Percentiles rank a stretch among this genome's conserved stretches.
Conservation (phyloP, 352 stramenopile species). For the Pilasporangium apinafurcum region DNA sequence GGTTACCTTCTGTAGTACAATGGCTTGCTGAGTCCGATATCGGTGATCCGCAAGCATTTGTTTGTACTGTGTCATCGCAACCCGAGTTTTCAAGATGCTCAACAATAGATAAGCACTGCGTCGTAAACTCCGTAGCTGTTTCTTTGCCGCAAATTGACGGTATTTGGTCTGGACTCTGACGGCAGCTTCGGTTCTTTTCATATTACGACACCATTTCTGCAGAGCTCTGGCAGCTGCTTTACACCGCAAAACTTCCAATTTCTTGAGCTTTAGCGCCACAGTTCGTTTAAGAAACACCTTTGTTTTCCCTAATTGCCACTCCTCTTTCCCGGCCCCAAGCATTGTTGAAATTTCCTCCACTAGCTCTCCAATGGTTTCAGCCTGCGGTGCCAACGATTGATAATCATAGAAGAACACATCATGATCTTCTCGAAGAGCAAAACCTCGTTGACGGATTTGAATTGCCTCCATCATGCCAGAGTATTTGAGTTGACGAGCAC, state of each 20-base stretch:
- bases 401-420: conserved; percentile 91
- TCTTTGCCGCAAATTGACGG: conserved; percentile 63
- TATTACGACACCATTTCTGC: conserved; percentile 80
- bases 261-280: conserved; percentile 77
- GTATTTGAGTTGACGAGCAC: conserved; percentile 87
- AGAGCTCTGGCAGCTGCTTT: conserved; percentile 76
- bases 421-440: conserved; percentile 84
- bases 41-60: conserved; percentile 41
- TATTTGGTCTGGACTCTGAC: conserved; percentile 71
- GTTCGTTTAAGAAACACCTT: conserved; percentile 85
- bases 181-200: conserved; percentile 45
- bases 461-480: conserved; percentile 91
- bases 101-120: conserved; percentile 58
- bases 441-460: conserved; percentile 85
- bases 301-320: conserved; percentile 86
- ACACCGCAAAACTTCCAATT: conserved; percentile 73
- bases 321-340: conserved; percentile 79
- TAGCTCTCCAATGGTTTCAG: conserved; percentile 80
- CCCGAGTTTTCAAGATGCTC: conserved; percentile 44
- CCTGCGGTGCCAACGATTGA: conserved; percentile 74
- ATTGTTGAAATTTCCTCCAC: conserved; percentile 82
- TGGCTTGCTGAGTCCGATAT: conserved; percentile 33
- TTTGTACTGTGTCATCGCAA: conserved; percentile 64
- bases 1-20: conserved; percentile 70
- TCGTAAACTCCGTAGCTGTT: conserved; percentile 35